Base-by-base conservation (phyloP, 495 filamentous ascomycete genomes). In the Hypoxylon cercidicola region DNA sequence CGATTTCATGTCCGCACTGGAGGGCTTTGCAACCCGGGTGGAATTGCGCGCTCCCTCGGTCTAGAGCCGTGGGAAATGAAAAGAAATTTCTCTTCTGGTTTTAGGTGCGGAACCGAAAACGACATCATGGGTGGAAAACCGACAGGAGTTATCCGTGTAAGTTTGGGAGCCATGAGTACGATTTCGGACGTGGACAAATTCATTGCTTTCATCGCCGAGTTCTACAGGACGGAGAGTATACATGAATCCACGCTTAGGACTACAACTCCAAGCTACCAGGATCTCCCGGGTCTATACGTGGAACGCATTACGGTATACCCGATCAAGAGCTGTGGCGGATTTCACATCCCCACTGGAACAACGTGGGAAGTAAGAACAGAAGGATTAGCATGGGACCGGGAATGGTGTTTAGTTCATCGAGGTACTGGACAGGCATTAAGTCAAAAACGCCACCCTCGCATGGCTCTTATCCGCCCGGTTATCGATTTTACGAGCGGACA, bases 351-450 rank as follows among this genome's bases (percentile, higher is more conserved):
- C 0, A 60, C 78, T 0, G 85, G 77, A 7, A 75, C 76, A 19
- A 70, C 79, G 16, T 97, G 93, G 93, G 87, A 91, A 70, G 83
- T 96, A 21, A 84, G 81, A 46, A 76, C 79, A 13, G 90, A 96
- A 75, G 93, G 93, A 0, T 78, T 97, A 5, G 89, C 88, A 15
- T 97, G 93, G 93, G 93, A 97, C 73, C 79, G 93, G 49, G 93
- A 97, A 76, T 97, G 93, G 93, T 96, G 92, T 71, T 75, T 97
- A 13, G 84, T 97, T 13, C 92, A 96, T 72, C 86, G 88, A 69
- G 90, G 91, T 8, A 93, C 92, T 1, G 88, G 88, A 0, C 85
- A 85, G 45, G 90, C 88, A 0, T 75, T 97, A 47, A 93, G 83
- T 62, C 92, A 96, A 72, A 97, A 97, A 75, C 80, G 85, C 55